Evolutionary conservation across 1,139 yeast species (phyloP).

Genomic region (Nakaseomyces nivariensis): DNA sequence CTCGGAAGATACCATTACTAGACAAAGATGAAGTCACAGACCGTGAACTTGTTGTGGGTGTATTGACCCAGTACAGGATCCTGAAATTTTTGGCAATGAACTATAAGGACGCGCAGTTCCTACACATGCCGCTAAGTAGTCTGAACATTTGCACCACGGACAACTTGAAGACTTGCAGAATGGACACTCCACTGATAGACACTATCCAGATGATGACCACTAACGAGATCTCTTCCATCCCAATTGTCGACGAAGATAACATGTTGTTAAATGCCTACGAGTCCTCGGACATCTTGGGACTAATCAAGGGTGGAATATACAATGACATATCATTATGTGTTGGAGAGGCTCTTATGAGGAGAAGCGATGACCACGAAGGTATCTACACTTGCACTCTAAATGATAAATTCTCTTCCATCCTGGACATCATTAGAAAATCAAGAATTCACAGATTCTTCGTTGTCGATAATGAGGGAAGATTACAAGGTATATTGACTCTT

Average conservation of each 20-base stretch:
- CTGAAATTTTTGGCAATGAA: conserved; percentile 87
- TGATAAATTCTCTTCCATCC: conserved; percentile 76
- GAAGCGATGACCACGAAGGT: conserved; percentile 93
- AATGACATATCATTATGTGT: conserved; percentile 81
- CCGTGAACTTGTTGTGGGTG: conserved; percentile 86
- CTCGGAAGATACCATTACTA: conserved; percentile 84
- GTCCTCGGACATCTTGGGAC: conserved; percentile 82
- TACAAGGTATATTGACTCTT: conserved; percentile 75
- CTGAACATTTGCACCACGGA: conserved; percentile 52
- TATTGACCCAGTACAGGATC: conserved; percentile 87
- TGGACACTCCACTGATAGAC: conserved; percentile 86
- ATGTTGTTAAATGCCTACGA: conserved; percentile 81
- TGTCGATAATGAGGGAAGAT: conserved; percentile 67
- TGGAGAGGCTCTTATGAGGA: conserved; percentile 86
- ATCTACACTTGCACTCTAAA: conserved; percentile 85
- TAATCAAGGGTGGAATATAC: conserved; percentile 87
- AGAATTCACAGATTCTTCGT: conserved; percentile 84
- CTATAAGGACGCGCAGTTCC: conserved; percentile 82
- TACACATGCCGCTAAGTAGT: conserved; percentile 61
- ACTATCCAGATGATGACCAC: conserved; percentile 74
- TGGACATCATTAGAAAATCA: conserved; percentile 84
- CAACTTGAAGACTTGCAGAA: conserved; percentile 63
- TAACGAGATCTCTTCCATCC: conserved; percentile 76
- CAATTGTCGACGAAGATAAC: conserved; percentile 69
- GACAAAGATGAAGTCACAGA: conserved; percentile 87